Percentiles rank a stretch among this genome's conserved stretches.
Conservation (phyloP, 371 early-diverging fungal genomes). For the Mucor saturninus region DNA sequence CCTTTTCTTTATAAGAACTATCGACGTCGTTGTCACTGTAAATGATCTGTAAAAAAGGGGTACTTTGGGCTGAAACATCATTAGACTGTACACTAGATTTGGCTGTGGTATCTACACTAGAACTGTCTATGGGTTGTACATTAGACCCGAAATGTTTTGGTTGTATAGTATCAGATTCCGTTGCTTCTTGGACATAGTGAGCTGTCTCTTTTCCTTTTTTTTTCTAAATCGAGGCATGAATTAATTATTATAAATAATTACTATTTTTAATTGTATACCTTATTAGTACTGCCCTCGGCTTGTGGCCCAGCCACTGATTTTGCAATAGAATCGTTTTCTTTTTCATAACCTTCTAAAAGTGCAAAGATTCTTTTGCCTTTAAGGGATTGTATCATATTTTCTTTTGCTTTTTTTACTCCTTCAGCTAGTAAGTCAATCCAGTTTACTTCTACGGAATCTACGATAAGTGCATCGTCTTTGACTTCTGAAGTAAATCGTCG, state of each 20-base stretch:
- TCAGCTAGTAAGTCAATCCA: slow-evolving; percentile 23
- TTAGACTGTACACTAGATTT: slow-evolving; percentile 21
- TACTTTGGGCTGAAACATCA: slow-evolving; percentile 22
- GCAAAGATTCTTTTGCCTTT: slow-evolving; percentile 24
- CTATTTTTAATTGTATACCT: slow-evolving; percentile 24
- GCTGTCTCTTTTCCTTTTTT: slow-evolving; percentile 25
- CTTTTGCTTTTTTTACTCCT: slow-evolving; percentile 23
- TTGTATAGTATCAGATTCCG: slow-evolving; percentile 21
- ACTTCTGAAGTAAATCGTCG: slow-evolving; percentile 24
- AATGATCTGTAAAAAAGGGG: slow-evolving; percentile 17
- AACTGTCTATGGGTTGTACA: slow-evolving; percentile 25
- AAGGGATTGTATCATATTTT: slow-evolving; percentile 22
- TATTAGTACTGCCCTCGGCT: slow-evolving; percentile 21
- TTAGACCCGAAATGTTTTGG: slow-evolving; percentile 22
- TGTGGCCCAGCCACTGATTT: slow-evolving; percentile 21
- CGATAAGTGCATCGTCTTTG: slow-evolving; percentile 21
- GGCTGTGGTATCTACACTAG: slow-evolving; percentile 21
- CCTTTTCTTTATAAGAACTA: slow-evolving; percentile 21
- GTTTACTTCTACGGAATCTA: slow-evolving; percentile 24
- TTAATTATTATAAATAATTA: slow-evolving; percentile 19
- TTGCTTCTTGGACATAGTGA: slow-evolving; percentile 19
- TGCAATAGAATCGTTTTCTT: slow-evolving; percentile 23
- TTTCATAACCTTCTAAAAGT: slow-evolving; percentile 25
- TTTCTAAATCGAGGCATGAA: slow-evolving; percentile 23
- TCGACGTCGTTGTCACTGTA: slow-evolving; percentile 18